Percentiles rank a stretch among this genome's conserved stretches.
Conservation (phyloP, 371 early-diverging fungal genomes). For the Rhizopus delemar region DNA sequence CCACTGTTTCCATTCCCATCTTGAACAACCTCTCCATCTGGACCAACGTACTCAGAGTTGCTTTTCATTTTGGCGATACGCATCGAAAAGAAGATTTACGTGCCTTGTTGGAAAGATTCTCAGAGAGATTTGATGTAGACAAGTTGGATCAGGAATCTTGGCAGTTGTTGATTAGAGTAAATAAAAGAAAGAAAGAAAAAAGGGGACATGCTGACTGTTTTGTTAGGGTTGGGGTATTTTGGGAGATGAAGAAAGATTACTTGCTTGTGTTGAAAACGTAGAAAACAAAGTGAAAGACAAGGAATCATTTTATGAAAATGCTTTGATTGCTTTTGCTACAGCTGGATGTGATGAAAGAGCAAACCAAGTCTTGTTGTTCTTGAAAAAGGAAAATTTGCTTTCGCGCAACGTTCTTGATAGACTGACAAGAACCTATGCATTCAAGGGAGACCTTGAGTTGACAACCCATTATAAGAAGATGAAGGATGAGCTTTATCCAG, state of each 20-base stretch:
- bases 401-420: constrained; percentile 11
- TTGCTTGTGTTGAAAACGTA: constrained; percentile 2
- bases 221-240: constrained; percentile 35
- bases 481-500: constrained; percentile 20
- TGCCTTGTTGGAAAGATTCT: constrained; percentile 27
- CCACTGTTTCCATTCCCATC: constrained; percentile 13
- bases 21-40: constrained; percentile 31
- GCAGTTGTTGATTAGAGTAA: constrained; percentile 42
- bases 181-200: background rate
- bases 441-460: constrained; percentile 22
- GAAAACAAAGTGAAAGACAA: background rate
- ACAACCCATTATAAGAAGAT: constrained; percentile 17
- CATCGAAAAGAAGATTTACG: constrained; percentile 29
- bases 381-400: constrained; percentile 13
- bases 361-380: constrained; percentile 14
- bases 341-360: constrained; percentile 18
- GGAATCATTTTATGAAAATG: constrained; percentile 6
- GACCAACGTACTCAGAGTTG: constrained; percentile 34
- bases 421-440: constrained; percentile 32
- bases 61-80: constrained; percentile 24
- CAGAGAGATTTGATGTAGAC: constrained; percentile 18
- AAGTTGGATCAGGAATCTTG: constrained; percentile 27
- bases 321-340: constrained; percentile 26
- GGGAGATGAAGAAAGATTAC: constrained; percentile 14
- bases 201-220: background rate